Percentiles rank a stretch among this genome's conserved stretches.
Evolutionary conservation across 2,329 filamentous ascomycete genomes (phyloP).

Genomic region (Phyllosticta ampelicida): DNA sequence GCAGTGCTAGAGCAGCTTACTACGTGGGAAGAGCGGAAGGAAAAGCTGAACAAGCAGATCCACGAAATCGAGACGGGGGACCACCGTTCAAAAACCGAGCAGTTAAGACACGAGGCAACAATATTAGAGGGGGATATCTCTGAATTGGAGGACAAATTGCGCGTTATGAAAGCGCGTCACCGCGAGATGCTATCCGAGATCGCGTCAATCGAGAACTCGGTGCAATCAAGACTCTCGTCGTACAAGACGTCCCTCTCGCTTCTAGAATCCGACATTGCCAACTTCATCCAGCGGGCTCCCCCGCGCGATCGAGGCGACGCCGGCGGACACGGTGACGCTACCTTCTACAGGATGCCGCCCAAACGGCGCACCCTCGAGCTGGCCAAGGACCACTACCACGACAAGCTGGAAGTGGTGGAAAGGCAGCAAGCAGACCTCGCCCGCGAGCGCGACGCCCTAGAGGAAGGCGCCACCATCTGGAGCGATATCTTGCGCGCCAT

Average conservation of each 20-base stretch:
- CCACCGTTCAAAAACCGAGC: conserved; percentile 45
- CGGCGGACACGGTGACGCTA: neutral
- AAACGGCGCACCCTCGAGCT: conserved; percentile 58
- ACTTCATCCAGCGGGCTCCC: conserved; percentile 49
- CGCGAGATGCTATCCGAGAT: conserved; percentile 1
- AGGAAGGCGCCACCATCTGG: conserved; percentile 59
- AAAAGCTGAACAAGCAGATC: conserved; percentile 45
- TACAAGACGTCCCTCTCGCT: conserved; percentile 38
- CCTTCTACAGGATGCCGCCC: conserved; percentile 29
- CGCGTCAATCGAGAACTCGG: conserved; percentile 4
- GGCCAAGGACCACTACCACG: conserved; percentile 60
- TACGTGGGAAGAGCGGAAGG: conserved; percentile 47
- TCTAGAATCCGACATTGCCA: conserved; percentile 51
- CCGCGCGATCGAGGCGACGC: conserved; percentile 25
- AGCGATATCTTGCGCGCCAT: conserved; percentile 49
- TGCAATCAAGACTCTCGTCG: conserved; percentile 7
- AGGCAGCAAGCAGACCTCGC: conserved; percentile 46
- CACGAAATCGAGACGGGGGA: conserved; percentile 42
- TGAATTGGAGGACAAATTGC: conserved; percentile 53
- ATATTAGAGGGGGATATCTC: conserved; percentile 52
- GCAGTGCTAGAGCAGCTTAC: conserved; percentile 49
- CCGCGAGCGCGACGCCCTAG: conserved; percentile 52
- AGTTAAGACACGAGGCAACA: conserved; percentile 40
- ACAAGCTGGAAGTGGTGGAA: conserved; percentile 48
- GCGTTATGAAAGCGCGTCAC: conserved; percentile 41